Percentiles rank a stretch among this genome's conserved stretches.
These are phyloP conservation scores for Thyridium curvatum DNA, from an alignment of 2,329 filamentous ascomycete genomes.

Conservation along the genomic window DNA sequence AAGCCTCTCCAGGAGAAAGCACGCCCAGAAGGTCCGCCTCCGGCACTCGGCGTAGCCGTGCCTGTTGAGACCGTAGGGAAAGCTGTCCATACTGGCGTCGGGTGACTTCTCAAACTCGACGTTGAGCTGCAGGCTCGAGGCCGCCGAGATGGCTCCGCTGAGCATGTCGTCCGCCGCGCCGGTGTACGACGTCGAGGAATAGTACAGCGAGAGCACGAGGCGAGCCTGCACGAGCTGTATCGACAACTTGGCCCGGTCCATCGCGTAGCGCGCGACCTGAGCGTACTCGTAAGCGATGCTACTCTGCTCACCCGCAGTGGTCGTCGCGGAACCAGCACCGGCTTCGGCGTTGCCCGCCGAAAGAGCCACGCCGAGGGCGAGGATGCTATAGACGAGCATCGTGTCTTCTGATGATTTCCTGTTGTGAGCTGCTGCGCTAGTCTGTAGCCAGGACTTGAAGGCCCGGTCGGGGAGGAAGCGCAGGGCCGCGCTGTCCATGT, in stretches of 20 bases:
- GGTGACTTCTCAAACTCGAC: slow-evolving; percentile 47
- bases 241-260: slow-evolving; percentile 41
- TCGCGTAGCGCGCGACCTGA: slow-evolving; percentile 44
- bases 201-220: slow-evolving; percentile 61
- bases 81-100: slow-evolving; percentile 29
- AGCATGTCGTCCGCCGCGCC: slow-evolving; percentile 58
- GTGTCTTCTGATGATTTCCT: slow-evolving; percentile 33
- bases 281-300: slow-evolving; percentile 11
- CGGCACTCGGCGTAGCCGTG: slow-evolving; percentile 58
- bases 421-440: slow-evolving; percentile 17
- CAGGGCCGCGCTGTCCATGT: slow-evolving; percentile 33
- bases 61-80: slow-evolving; percentile 52
- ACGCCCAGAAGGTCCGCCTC: slow-evolving; percentile 66
- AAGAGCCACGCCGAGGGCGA: slow-evolving; percentile 2
- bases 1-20: slow-evolving; percentile 63
- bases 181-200: slow-evolving; percentile 53
- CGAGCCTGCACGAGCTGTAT: slow-evolving; percentile 62
- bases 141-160: slow-evolving; percentile 53
- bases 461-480: slow-evolving; percentile 32
- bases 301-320: not conserved
- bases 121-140: slow-evolving; percentile 56
- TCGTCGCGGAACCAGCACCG: too few relatives aligned
- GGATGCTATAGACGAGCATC: slow-evolving; percentile 25
- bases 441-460: slow-evolving; percentile 29
- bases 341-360: not conserved